Conservation (phyloP, 2,329 filamentous ascomycete species). For the Botryotinia narcissicola region DNA sequence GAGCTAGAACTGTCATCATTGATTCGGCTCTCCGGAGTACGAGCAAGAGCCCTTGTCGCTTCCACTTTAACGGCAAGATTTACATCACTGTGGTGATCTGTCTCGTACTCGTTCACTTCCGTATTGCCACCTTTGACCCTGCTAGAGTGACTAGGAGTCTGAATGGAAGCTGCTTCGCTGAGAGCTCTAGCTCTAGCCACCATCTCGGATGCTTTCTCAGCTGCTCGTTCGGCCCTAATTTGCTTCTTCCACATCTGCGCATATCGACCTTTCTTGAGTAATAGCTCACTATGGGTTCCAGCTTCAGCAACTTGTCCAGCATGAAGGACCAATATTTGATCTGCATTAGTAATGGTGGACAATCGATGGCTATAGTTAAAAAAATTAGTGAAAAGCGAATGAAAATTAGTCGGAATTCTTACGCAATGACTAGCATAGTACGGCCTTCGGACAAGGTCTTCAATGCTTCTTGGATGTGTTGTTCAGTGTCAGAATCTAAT, state of each 20-base stretch:
- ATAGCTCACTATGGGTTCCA: constrained; percentile 75
- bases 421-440: constrained; percentile 93
- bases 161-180: constrained; percentile 30
- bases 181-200: constrained; percentile 37
- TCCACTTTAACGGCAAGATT: constrained; percentile 25
- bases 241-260: constrained; percentile 86
- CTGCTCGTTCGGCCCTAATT: constrained; percentile 71
- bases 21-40: constrained; percentile 22
- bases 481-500: constrained; percentile 86
- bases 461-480: constrained; percentile 86
- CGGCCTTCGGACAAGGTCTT: constrained; percentile 78
- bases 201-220: constrained; percentile 50
- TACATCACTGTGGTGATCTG: constrained; percentile 27
- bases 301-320: constrained; percentile 74
- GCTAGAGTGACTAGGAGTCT: constrained; percentile 31
- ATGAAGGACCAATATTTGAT: constrained; percentile 81
- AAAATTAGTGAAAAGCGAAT: constrained; percentile 79
- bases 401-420: constrained; percentile 43
- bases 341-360: constrained; percentile 86
- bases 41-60: constrained; percentile 25
- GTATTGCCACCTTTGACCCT: constrained; percentile 34
- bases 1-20: constrained; percentile 19
- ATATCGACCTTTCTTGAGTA: constrained; percentile 70
- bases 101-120: constrained; percentile 36
- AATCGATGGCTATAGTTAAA: constrained; percentile 63